Evolutionary conservation across 75 land plant species (phyloP).

Genomic region (Pinus taeda): DNA sequence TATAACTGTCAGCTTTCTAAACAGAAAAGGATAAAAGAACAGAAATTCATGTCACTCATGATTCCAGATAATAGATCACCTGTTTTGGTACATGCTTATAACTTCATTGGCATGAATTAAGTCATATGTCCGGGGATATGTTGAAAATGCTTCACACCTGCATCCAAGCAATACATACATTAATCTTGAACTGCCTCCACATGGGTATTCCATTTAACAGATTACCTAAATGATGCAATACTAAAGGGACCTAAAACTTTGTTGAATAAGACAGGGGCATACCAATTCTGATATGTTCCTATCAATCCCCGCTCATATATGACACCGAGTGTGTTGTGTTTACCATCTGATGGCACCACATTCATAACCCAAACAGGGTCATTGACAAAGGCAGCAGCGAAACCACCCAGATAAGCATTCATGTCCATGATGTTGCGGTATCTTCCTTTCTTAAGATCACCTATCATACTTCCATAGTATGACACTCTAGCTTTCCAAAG

Average conservation of each 20-base stretch:
- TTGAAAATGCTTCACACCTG: conserved; percentile 56
- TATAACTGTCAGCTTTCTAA: too few relatives aligned
- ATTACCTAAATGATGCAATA: not conserved
- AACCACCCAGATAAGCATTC: conserved; percentile 82
- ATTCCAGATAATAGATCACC: conserved; percentile 13
- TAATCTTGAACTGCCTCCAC: not conserved
- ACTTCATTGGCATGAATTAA: conserved; percentile 44
- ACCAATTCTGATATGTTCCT: conserved; percentile 88
- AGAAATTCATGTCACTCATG: not conserved
- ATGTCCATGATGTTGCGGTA: conserved; percentile 86
- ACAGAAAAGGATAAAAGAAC: too few relatives aligned
- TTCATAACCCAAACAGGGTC: conserved; percentile 92
- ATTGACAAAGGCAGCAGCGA: conserved; percentile 73
- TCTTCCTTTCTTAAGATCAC: conserved; percentile 40
- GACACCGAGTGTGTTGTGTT: conserved; percentile 72
- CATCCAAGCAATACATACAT: not conserved
- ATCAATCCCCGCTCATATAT: conserved; percentile 88
- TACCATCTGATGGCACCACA: conserved; percentile 56
- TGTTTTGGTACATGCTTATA: conserved; percentile 46
- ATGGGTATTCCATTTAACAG: not conserved
- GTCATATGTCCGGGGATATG: conserved; percentile 60
- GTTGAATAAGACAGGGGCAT: not conserved
- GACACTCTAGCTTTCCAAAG: conserved; percentile 37
- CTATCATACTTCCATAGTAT: conserved; percentile 37
- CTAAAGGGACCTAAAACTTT: not conserved